These are phyloP conservation scores for Lonicera japonica DNA, from an alignment of 129 eudicot species.

Conservation along the genomic window DNA sequence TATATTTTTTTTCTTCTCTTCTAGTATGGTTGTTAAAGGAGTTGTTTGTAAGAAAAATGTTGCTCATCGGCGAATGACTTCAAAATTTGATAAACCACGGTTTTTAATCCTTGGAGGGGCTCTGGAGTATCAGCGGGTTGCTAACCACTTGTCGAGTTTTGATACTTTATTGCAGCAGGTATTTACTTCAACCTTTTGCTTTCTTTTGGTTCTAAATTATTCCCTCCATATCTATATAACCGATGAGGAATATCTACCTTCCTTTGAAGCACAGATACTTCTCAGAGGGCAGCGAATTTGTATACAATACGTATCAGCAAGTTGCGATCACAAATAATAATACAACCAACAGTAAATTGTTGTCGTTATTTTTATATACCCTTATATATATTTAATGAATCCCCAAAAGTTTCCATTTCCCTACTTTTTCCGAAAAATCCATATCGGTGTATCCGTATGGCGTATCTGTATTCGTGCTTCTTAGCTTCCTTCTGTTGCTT, in stretches of 20 bases:
- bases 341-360: too few species aligned
- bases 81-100: constrained; percentile 50
- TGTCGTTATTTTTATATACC: too few species aligned
- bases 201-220: not conserved
- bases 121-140: constrained; percentile 55
- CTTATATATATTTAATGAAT: too few species aligned
- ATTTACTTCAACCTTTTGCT: constrained; percentile 8
- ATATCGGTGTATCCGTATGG: too few species aligned
- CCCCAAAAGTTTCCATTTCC: too few species aligned
- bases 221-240: not conserved
- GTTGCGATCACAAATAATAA: too few species aligned
- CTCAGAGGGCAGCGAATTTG: too few species aligned
- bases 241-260: not conserved
- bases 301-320: too few species aligned
- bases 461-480: too few species aligned
- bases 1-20: constrained; percentile 5
- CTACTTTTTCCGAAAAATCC: too few species aligned
- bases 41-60: constrained; percentile 64
- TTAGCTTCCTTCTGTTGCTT: too few species aligned
- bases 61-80: constrained; percentile 57
- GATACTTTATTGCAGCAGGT: constrained; percentile 65
- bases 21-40: constrained; percentile 52
- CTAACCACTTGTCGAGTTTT: constrained; percentile 56
- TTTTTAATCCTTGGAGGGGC: constrained; percentile 57
- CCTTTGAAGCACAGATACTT: too few species aligned